These are phyloP conservation scores for Kwoniella pini DNA, from an alignment of 768 basidiomycete genomes.

Conservation along the genomic window DNA sequence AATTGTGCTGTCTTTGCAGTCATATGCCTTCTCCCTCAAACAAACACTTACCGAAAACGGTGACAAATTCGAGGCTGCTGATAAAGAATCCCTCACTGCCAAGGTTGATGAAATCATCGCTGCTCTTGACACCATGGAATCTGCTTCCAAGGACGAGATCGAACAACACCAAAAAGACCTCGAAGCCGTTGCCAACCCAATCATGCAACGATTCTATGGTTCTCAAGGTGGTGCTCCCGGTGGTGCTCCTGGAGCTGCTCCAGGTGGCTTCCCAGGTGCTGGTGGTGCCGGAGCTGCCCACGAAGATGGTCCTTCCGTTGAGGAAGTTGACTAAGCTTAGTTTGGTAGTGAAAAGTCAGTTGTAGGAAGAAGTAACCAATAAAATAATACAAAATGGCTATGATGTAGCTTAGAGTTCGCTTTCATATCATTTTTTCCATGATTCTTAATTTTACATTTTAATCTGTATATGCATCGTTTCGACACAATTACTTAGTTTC, in stretches of 20 bases:
- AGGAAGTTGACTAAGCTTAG: slow-evolving; percentile 66
- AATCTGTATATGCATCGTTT: too few relatives aligned
- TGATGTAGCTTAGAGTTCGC: too few relatives aligned
- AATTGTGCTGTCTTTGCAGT: too few relatives aligned
- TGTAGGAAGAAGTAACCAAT: too few relatives aligned
- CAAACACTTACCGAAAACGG: slow-evolving; percentile 64
- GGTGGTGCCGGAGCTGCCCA: slow-evolving; percentile 50
- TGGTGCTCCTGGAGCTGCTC: slow-evolving; percentile 69
- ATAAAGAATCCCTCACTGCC: slow-evolving; percentile 72
- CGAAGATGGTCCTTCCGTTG: slow-evolving; percentile 79
- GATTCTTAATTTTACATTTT: too few relatives aligned
- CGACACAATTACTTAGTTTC: too few relatives aligned
- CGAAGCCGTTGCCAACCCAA: slow-evolving; percentile 73
- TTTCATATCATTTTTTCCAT: too few relatives aligned
- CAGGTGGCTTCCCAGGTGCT: slow-evolving; percentile 63
- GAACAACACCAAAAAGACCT: slow-evolving; percentile 90
- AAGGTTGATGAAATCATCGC: slow-evolving; percentile 87
- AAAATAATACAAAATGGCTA: too few relatives aligned
- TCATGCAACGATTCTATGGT: slow-evolving; percentile 61
- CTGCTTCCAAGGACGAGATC: slow-evolving; percentile 92
- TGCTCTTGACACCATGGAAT: slow-evolving; percentile 84
- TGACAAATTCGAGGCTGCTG: slow-evolving; percentile 52
- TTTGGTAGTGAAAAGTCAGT: too few relatives aligned
- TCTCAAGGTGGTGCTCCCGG: slow-evolving; percentile 61
- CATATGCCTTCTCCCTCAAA: slow-evolving; percentile 91